A percentile compares a stretch with the other conserved stretches of the same genome.
These are phyloP conservation scores for Colletotrichum paranaense DNA, from an alignment of 2,329 filamentous ascomycete genomes.

Conservation along the genomic window DNA sequence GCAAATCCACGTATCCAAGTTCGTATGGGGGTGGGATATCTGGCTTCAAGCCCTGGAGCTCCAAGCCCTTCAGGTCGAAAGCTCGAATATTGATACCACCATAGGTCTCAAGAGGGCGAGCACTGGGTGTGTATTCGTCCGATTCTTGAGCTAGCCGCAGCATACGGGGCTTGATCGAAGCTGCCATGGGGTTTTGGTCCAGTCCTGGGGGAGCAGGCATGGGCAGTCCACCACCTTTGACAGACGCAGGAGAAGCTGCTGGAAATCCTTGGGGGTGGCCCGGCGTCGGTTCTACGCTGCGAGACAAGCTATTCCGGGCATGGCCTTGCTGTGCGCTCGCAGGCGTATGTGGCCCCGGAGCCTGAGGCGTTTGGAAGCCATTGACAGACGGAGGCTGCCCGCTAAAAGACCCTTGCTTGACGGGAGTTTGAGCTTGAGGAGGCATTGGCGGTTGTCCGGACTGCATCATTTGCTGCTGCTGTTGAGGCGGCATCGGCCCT, in stretches of 20 bases:
- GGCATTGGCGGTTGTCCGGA: constrained; percentile 50
- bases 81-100: constrained; percentile 80
- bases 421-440: constrained; percentile 49
- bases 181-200: constrained; percentile 31
- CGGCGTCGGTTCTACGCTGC: constrained; percentile 60
- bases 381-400: constrained; percentile 58
- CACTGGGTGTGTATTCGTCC: constrained; percentile 66
- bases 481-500: constrained; percentile 40
- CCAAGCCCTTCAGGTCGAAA: constrained; percentile 71
- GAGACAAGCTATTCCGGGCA: constrained; percentile 62
- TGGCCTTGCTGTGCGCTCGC: constrained; percentile 56
- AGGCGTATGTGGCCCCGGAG: constrained; percentile 56
- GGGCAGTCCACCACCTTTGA: constrained; percentile 54
- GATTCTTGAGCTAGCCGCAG: constrained; percentile 57
- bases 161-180: constrained; percentile 44
- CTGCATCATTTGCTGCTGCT: constrained; percentile 46
- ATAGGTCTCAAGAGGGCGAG: constrained; percentile 67
- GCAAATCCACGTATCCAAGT: constrained; percentile 89
- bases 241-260: constrained; percentile 58
- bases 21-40: constrained; percentile 81
- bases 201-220: constrained; percentile 44
- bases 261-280: constrained; percentile 53
- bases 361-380: constrained; percentile 59
- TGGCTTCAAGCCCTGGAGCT: constrained; percentile 77
- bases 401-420: constrained; percentile 60